Percentiles rank a stretch among this genome's conserved stretches.
Conservation (phyloP, 2,329 filamentous ascomycete genomes). For the Septoria linicola region DNA sequence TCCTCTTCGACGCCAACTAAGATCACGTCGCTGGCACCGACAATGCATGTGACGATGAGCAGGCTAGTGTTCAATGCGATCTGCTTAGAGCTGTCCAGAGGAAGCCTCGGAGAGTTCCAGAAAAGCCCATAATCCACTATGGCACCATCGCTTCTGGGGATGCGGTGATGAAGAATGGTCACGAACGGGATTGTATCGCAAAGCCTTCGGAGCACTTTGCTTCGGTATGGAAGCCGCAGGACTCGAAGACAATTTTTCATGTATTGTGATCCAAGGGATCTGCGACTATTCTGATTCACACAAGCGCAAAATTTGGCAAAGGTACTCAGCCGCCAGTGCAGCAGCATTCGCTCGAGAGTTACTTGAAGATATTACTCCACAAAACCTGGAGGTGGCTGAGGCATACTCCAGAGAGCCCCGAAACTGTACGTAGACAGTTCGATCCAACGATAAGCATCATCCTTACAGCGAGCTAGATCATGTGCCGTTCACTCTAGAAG, state of each 20-base stretch:
- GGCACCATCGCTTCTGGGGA: conserved; percentile 32
- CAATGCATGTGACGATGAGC: not conserved
- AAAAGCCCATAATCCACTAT: conserved; percentile 22
- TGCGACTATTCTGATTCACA: conserved; percentile 32
- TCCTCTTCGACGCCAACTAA: conserved; percentile 6
- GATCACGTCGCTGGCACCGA: not conserved
- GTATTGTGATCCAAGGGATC: conserved; percentile 29
- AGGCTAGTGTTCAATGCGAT: no score
- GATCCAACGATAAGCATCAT: no score
- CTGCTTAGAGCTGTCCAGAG: not conserved
- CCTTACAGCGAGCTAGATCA: not conserved
- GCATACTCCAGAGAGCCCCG: not conserved
- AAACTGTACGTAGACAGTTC: not conserved
- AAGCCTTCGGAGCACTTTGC: conserved; percentile 18
- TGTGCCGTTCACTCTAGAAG: not conserved
- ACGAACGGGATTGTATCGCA: conserved; percentile 7
- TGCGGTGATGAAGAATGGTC: conserved; percentile 22
- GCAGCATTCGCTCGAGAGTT: conserved; percentile 29
- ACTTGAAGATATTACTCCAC: not conserved
- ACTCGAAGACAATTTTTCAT: conserved; percentile 28
- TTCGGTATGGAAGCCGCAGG: conserved; percentile 34
- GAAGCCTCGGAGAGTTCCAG: not conserved
- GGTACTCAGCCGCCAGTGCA: conserved; percentile 26
- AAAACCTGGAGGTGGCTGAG: not conserved
- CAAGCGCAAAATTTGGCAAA: conserved; percentile 30